These are phyloP conservation scores for Pulveroboletus sp. DNA, from an alignment of 768 basidiomycete species.

Conservation along the genomic window DNA sequence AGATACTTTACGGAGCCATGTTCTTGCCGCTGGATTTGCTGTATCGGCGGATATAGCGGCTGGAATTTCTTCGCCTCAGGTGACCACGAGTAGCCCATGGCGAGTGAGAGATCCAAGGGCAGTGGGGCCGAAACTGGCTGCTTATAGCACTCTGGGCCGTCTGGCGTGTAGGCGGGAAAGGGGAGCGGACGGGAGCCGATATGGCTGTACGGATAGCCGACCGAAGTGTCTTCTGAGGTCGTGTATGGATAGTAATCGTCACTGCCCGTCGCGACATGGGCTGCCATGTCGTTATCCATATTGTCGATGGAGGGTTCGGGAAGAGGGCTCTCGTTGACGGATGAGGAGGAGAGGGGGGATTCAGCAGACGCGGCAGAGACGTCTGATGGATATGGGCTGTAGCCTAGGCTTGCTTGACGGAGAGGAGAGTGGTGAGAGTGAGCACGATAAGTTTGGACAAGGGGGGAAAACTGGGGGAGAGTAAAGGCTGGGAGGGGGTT, in stretches of 20 bases:
- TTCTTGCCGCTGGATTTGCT: slow-evolving; percentile 25
- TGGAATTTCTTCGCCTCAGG: slow-evolving; percentile 33
- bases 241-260: slow-evolving; percentile 30
- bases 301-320: slow-evolving; percentile 35
- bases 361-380: slow-evolving; percentile 33
- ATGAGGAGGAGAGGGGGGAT: slow-evolving; percentile 39
- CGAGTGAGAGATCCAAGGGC: slow-evolving; percentile 29
- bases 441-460: slow-evolving; percentile 13
- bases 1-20: slow-evolving; percentile 21
- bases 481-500: slow-evolving; percentile 11
- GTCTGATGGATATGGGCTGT: slow-evolving; percentile 36
- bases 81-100: slow-evolving; percentile 32
- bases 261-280: slow-evolving; percentile 21
- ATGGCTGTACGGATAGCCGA: slow-evolving; percentile 23
- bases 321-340: slow-evolving; percentile 37
- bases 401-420: slow-evolving; percentile 16
- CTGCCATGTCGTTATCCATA: slow-evolving; percentile 26
- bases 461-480: slow-evolving; percentile 20
- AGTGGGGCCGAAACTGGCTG: slow-evolving; percentile 31
- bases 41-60: slow-evolving; percentile 32
- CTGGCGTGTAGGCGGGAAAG: slow-evolving; percentile 19
- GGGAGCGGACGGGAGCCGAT: slow-evolving; percentile 20
- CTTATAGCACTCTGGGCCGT: slow-evolving; percentile 27
- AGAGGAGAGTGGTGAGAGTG: slow-evolving; percentile 15
- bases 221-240: slow-evolving; percentile 19